Evolutionary conservation across 78 protist species (phyloP), one percentile per base, ranked within the genome.

Genomic region (Dictyostelium brefeldianum): DNA sequence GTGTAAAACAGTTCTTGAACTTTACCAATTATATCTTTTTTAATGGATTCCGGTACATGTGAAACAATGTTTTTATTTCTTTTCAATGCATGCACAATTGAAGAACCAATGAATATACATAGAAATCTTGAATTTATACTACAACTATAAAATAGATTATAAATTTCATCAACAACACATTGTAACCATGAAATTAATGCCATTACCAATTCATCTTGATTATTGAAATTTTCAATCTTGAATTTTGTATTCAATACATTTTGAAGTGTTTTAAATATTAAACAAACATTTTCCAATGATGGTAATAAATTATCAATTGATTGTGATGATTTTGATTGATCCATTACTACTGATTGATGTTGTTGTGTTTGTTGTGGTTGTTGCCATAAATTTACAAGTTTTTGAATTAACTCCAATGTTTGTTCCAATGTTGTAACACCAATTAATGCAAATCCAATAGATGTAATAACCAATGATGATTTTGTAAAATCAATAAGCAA

Each of bases 401-500:
- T 46, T 53, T 59, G 59, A 48, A 85, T 62, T 9, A 85, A 29
- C 15, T 85, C 92, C 7, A 31, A 17, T 7, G 78, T 85, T 62
- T 85, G 92, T 17, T 85, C 92, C 15, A 85, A 27, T 0, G 92
- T 85, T 62, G 54, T 54, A 27, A 85, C 92, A 18, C 92, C 92
- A 75, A 75, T 74, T 53, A 85, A 48, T 59, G 92, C 92, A 29
- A 74, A 85, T n/a, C 92, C 83, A 54, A 85, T 14, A 59, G 92
- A 51, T 29, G 80, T 85, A 43, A 85, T 73, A 0, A 75, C 5
- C 20, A 85, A 47, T 85, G 81, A 47, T 50, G 83, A 85, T 62
- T 85, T 85, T 22, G 56, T 47, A 18, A 59, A 43, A 29, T 85
- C 92, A 36, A 12, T 43, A 22, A 85, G n/a, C 12, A 57, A 22